Evolutionary conservation across 345 rosid genomes (phyloP).

Genomic region (Combretum micranthum): DNA sequence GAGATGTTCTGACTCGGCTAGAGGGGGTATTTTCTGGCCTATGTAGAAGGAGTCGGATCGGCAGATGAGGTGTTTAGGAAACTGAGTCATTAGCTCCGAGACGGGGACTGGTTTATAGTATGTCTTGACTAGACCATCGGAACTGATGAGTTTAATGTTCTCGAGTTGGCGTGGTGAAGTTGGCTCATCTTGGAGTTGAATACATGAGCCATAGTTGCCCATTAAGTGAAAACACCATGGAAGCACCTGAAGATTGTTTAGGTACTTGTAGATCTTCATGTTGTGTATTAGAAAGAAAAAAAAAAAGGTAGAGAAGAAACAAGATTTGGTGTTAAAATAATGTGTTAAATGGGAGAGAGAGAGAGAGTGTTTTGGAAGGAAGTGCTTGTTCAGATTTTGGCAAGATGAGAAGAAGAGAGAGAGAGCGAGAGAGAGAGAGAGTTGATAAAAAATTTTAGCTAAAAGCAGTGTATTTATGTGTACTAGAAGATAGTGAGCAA

Average conservation of each 20-base stretch:
- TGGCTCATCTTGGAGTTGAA: conserved; percentile 1
- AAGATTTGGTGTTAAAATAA: not conserved
- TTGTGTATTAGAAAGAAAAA: too few relatives aligned
- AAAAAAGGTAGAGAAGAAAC: too few relatives aligned
- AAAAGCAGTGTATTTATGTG: too few relatives aligned
- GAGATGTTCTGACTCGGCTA: conserved; percentile 58
- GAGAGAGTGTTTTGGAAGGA: too few relatives aligned
- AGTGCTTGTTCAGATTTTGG: too few relatives aligned
- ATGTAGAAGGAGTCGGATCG: conserved; percentile 71
- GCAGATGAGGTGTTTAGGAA: conserved; percentile 75
- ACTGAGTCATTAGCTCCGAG: conserved; percentile 50
- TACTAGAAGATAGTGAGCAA: too few relatives aligned
- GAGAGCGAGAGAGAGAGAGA: too few relatives aligned
- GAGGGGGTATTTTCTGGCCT: conserved; percentile 68
- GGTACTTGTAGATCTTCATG: conserved; percentile 20
- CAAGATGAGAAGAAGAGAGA: too few relatives aligned
- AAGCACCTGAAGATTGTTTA: conserved; percentile 16
- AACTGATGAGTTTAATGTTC: conserved; percentile 52
- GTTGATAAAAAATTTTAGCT: too few relatives aligned
- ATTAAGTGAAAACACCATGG: conserved; percentile 23
- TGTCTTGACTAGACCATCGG: conserved; percentile 55
- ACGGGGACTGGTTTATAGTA: conserved; percentile 51
- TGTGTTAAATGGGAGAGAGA: not conserved
- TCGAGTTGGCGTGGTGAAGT: conserved; percentile 1
- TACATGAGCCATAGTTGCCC: conserved; percentile 7